phyloP scores from a whole-genome alignment of 805 yeast genomes.

The Starmerella stigmatis region DNA sequence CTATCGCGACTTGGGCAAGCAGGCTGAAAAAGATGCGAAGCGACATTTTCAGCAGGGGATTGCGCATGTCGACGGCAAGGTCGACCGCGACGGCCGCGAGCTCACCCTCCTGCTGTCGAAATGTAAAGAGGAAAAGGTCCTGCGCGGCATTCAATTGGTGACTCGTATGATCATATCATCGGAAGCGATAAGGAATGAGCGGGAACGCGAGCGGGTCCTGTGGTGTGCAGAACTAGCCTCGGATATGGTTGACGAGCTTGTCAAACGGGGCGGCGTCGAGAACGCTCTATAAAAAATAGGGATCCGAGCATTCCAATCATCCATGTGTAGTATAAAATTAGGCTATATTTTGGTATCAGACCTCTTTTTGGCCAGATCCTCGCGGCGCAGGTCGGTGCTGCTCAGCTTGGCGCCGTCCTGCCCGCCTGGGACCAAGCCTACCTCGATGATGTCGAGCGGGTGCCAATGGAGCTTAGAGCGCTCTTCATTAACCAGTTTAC shows the following conservation, averaged over 20 bases:
- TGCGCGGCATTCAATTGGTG: slow-evolving; percentile 61
- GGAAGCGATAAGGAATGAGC: slow-evolving; percentile 39
- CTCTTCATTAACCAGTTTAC: slow-evolving; percentile 53
- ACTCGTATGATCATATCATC: slow-evolving; percentile 37
- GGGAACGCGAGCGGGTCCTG: slow-evolving; percentile 46
- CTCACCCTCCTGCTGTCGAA: slow-evolving; percentile 43
- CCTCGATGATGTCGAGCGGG: slow-evolving; percentile 41
- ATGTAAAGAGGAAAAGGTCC: slow-evolving; percentile 46
- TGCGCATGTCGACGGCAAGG: background rate
- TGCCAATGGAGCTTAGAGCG: slow-evolving; percentile 49
- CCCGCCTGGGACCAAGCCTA: slow-evolving; percentile 48
- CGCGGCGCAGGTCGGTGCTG: slow-evolving; percentile 64
- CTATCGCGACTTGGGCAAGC: slow-evolving; percentile 45
- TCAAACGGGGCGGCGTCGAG: slow-evolving; percentile 3
- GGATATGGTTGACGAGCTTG: slow-evolving; percentile 18
- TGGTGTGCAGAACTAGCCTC: slow-evolving; percentile 43
- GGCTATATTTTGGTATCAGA: background rate
- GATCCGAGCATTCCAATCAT: too few species aligned
- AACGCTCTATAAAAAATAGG: background rate
- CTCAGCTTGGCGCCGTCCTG: slow-evolving; percentile 58
- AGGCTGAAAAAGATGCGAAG: slow-evolving; percentile 27
- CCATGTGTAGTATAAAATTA: too few species aligned
- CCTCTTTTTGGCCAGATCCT: slow-evolving; percentile 25
- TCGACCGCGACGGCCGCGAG: slow-evolving; percentile 38
- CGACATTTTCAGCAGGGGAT: slow-evolving; percentile 3